These are phyloP conservation scores for Fomitiporia mediterranea DNA, from an alignment of 1,284 basidiomycete species.

Conservation along the genomic window DNA sequence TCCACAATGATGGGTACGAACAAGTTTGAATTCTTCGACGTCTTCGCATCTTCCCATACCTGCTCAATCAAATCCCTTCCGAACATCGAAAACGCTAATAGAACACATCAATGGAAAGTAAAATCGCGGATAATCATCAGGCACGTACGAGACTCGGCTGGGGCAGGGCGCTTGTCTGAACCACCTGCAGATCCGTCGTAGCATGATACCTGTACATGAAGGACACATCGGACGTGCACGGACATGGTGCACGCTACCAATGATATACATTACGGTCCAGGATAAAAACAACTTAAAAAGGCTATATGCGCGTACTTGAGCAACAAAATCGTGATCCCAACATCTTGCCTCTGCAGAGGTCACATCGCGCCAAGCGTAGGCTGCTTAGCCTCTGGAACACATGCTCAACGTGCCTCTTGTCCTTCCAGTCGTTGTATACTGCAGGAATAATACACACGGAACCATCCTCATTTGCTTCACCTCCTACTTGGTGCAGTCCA, in stretches of 20 bases:
- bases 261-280: background rate
- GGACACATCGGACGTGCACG: constrained; percentile 69
- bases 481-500: constrained; percentile 63
- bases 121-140: constrained; percentile 3
- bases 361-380: constrained; percentile 86
- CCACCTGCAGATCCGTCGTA: constrained; percentile 36
- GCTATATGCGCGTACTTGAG: constrained; percentile 54
- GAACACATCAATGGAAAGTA: background rate
- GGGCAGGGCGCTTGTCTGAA: constrained; percentile 35
- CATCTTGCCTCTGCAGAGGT: constrained; percentile 96
- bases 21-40: constrained; percentile 39
- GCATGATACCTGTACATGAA: constrained; percentile 55
- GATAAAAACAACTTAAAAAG: background rate
- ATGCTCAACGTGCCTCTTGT: constrained; percentile 59
- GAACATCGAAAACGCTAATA: constrained; percentile 80
- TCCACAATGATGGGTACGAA: constrained; percentile 86
- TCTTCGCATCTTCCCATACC: constrained; percentile 65
- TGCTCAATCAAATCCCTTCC: constrained; percentile 86
- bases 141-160: constrained; percentile 47
- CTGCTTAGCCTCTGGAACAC: constrained; percentile 88
- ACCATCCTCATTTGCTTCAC: constrained; percentile 30
- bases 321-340: constrained; percentile 95
- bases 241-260: constrained; percentile 64
- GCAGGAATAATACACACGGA: background rate
- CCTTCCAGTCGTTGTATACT: constrained; percentile 24